A percentile compares a stretch with the other conserved stretches of the same genome.
phyloP scores from a whole-genome alignment of 139 green algal species.

The Asterochloris sp. region DNA sequence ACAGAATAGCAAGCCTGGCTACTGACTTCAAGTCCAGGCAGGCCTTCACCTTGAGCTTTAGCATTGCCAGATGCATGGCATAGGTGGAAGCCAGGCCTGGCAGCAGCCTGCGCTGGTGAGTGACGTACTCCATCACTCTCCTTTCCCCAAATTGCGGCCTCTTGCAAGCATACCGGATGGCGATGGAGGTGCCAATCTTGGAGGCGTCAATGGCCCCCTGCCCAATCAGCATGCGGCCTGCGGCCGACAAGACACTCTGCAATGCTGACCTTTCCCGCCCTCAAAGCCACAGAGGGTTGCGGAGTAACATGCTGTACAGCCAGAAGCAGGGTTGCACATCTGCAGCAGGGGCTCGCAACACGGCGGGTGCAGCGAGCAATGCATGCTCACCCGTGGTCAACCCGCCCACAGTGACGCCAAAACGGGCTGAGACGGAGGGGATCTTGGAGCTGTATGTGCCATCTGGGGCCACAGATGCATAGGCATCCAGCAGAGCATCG shows the following conservation, averaged over 20 bases:
- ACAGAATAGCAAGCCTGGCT: too few relatives aligned
- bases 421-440: slow-evolving; percentile 58
- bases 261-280: too few relatives aligned
- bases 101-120: slow-evolving; percentile 81
- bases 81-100: slow-evolving; percentile 75
- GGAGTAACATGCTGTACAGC: too few relatives aligned
- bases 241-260: neutral
- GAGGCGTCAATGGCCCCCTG: slow-evolving; percentile 70
- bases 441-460: slow-evolving; percentile 66
- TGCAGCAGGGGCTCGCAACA: too few relatives aligned
- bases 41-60: neutral
- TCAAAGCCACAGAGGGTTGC: too few relatives aligned
- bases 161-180: slow-evolving; percentile 66
- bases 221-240: slow-evolving; percentile 77
- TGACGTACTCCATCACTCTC: slow-evolving; percentile 82
- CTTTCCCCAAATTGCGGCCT: slow-evolving; percentile 70
- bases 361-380: neutral
- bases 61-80: slow-evolving; percentile 70
- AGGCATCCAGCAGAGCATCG: slow-evolving; percentile 65
- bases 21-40: too few relatives aligned
- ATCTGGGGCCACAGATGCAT: slow-evolving; percentile 49
- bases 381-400: slow-evolving; percentile 56
- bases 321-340: too few relatives aligned
- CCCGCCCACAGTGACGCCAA: slow-evolving; percentile 80
- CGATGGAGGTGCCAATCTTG: slow-evolving; percentile 82